A percentile compares a stretch with the other conserved stretches of the same genome.
phyloP scores from a whole-genome alignment of 2,329 filamentous ascomycete species.

The Exophiala phaeomuriformis region DNA sequence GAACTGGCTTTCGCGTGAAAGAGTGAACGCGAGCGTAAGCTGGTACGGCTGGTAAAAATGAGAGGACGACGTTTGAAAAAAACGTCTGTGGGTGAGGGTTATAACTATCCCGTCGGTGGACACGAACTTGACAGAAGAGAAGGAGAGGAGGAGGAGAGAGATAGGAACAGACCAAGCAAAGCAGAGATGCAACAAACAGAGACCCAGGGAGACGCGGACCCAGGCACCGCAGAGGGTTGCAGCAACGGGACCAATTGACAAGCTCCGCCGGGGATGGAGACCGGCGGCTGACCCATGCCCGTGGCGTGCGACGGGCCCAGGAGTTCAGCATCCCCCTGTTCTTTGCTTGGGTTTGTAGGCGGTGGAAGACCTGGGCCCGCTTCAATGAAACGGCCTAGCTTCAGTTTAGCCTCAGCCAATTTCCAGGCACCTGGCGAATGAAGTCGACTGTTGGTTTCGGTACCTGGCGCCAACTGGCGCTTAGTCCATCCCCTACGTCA shows the following conservation, averaged over 20 bases:
- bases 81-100: slow-evolving; percentile 20
- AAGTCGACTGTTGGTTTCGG: slow-evolving; percentile 9
- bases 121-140: slow-evolving; percentile 8
- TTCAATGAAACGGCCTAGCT: slow-evolving; percentile 22
- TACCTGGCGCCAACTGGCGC: slow-evolving; percentile 21
- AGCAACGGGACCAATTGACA: slow-evolving; percentile 8
- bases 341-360: slow-evolving; percentile 7
- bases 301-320: slow-evolving; percentile 15
- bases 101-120: slow-evolving; percentile 9
- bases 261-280: slow-evolving; percentile 5
- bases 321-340: slow-evolving; percentile 9
- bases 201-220: slow-evolving; percentile 4
- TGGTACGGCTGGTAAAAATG: slow-evolving; percentile 17
- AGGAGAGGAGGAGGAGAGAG: neutral
- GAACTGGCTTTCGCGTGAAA: slow-evolving; percentile 19
- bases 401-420: slow-evolving; percentile 16
- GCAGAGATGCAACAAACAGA: slow-evolving; percentile 13
- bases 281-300: slow-evolving; percentile 5
- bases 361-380: slow-evolving; percentile 18
- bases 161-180: slow-evolving; percentile 7
- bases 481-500: slow-evolving; percentile 22
- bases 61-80: slow-evolving; percentile 19
- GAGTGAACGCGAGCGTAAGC: slow-evolving; percentile 24
- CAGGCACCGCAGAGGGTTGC: neutral
- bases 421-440: slow-evolving; percentile 20